Conservation (phyloP, 2,329 filamentous ascomycete species). For the Claviceps humidiphila region DNA sequence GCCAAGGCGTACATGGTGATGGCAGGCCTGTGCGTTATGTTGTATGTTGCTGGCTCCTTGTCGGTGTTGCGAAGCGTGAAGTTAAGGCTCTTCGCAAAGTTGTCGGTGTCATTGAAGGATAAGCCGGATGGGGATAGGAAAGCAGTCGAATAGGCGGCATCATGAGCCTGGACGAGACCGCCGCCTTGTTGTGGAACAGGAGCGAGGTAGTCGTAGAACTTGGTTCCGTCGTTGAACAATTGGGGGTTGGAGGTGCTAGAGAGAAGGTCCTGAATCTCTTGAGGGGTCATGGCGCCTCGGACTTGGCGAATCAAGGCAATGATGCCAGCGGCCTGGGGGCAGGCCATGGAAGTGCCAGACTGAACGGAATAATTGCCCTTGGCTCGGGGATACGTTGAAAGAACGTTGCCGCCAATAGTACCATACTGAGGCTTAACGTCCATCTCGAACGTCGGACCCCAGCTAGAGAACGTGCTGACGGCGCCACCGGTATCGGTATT, state of each 20-base stretch:
- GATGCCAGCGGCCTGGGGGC: conserved; percentile 40
- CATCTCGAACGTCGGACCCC: conserved; percentile 48
- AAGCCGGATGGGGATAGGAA: conserved; percentile 42
- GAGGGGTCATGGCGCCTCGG: conserved; percentile 37
- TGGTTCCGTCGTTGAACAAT: conserved; percentile 31
- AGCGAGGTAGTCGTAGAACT: conserved; percentile 27
- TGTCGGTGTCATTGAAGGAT: conserved; percentile 50
- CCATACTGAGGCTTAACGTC: conserved; percentile 42
- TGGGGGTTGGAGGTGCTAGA: conserved; percentile 35
- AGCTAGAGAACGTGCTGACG: conserved; percentile 39
- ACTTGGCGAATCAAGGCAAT: conserved; percentile 39
- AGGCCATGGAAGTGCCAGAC: conserved; percentile 49
- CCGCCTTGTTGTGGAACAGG: conserved; percentile 48
- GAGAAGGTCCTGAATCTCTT: conserved; percentile 33
- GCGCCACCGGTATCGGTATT: conserved; percentile 31
- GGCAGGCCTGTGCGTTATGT: conserved; percentile 35
- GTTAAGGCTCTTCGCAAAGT: conserved; percentile 34
- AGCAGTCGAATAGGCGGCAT: conserved; percentile 41
- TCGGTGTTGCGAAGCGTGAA: conserved; percentile 45
- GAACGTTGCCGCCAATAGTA: conserved; percentile 42
- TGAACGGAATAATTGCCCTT: conserved; percentile 36
- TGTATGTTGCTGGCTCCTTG: conserved; percentile 33
- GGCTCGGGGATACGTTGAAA: conserved; percentile 40
- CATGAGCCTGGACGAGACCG: conserved; percentile 46
- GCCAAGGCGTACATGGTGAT: conserved; percentile 38